phyloP scores from a whole-genome alignment of 1,139 yeast genomes.

The Saccharomyces hybrid region DNA sequence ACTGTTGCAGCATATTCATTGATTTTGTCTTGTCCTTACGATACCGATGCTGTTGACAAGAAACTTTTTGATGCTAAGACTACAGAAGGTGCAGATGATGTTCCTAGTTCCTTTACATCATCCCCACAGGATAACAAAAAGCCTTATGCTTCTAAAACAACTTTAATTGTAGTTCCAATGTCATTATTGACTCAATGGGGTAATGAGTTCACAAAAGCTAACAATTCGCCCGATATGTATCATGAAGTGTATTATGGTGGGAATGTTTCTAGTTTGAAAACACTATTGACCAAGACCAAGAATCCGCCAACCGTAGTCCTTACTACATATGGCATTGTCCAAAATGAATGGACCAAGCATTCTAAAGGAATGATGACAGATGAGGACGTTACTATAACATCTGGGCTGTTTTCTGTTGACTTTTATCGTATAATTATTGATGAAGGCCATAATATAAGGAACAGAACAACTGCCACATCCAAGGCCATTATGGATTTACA shows the following conservation, averaged over 20 bases:
- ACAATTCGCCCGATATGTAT: slow-evolving; percentile 41
- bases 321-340: slow-evolving; percentile 85
- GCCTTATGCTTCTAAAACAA: slow-evolving; percentile 60
- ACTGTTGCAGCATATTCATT: slow-evolving; percentile 78
- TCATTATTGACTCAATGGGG: slow-evolving; percentile 89
- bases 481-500: slow-evolving; percentile 63
- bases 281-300: slow-evolving; percentile 22
- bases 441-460: slow-evolving; percentile 88
- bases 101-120: neutral
- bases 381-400: slow-evolving; percentile 9
- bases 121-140: slow-evolving; percentile 7
- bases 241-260: slow-evolving; percentile 67
- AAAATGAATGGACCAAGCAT: slow-evolving; percentile 52
- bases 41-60: slow-evolving; percentile 25
- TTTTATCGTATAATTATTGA: slow-evolving; percentile 78
- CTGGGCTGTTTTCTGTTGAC: slow-evolving; percentile 63
- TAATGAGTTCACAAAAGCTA: slow-evolving; percentile 60
- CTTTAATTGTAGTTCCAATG: slow-evolving; percentile 84
- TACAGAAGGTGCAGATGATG: neutral
- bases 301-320: slow-evolving; percentile 64
- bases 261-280: slow-evolving; percentile 43
- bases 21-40: slow-evolving; percentile 56
- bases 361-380: slow-evolving; percentile 8
- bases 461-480: slow-evolving; percentile 72
- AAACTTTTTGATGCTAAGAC: slow-evolving; percentile 6